phyloP scores from a whole-genome alignment of 2,329 filamentous ascomycete genomes.

The Penicillium sp. region DNA sequence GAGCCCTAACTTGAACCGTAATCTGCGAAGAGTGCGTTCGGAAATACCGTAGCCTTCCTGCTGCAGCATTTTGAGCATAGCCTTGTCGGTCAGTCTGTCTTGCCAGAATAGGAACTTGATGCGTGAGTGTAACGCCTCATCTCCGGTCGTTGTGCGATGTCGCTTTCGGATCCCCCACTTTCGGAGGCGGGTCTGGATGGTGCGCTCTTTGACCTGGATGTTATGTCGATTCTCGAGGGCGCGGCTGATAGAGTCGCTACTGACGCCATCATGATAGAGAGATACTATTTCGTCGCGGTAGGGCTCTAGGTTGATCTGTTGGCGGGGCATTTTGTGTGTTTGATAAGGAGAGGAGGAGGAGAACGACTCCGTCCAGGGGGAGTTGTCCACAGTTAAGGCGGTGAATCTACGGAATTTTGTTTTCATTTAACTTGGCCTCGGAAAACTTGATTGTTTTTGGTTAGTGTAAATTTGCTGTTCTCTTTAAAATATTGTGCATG shows the following conservation, averaged over 20 bases:
- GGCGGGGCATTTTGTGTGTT: slow-evolving; percentile 21
- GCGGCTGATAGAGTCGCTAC: slow-evolving; percentile 26
- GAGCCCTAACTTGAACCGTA: slow-evolving; percentile 28
- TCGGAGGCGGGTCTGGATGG: slow-evolving; percentile 28
- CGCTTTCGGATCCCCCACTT: slow-evolving; percentile 30
- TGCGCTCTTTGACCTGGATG: slow-evolving; percentile 27
- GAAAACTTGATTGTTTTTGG: not conserved
- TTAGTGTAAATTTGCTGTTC: not conserved
- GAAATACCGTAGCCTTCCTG: slow-evolving; percentile 28
- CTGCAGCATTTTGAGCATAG: slow-evolving; percentile 25
- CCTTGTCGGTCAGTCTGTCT: slow-evolving; percentile 26
- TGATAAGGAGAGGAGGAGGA: not conserved
- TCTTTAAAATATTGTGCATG: not conserved
- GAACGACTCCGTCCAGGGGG: not conserved
- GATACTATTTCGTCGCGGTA: slow-evolving; percentile 26
- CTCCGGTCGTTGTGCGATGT: slow-evolving; percentile 26
- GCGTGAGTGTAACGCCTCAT: slow-evolving; percentile 23
- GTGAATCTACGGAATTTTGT: slow-evolving; percentile 15
- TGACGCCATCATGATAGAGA: slow-evolving; percentile 25
- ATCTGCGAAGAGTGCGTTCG: slow-evolving; percentile 24
- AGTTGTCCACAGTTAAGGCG: slow-evolving; percentile 14
- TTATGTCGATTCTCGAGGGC: slow-evolving; percentile 24
- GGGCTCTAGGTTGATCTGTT: slow-evolving; percentile 28
- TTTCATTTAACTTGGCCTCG: not conserved
- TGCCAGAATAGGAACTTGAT: slow-evolving; percentile 24